Percentiles rank a stretch among this genome's conserved stretches.
phyloP scores from a whole-genome alignment of 345 rosid genomes.

The Aquilaria yunnanensis region DNA sequence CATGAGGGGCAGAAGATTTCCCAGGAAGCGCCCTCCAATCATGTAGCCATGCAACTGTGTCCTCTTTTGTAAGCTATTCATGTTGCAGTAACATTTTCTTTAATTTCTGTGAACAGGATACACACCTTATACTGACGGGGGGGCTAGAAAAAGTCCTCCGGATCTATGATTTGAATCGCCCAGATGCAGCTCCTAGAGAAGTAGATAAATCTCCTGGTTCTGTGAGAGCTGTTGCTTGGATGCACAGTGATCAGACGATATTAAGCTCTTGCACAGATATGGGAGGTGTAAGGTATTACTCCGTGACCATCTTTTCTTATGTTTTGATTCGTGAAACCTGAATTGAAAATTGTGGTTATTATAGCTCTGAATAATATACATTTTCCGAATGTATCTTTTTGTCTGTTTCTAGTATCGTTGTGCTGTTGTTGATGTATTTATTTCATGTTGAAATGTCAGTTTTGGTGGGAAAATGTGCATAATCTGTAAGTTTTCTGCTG shows the following conservation, averaged over 20 bases:
- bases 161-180: conserved; percentile 77
- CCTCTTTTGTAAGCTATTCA: background rate
- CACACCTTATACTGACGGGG: conserved; percentile 84
- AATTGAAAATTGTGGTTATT: too few relatives aligned
- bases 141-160: conserved; percentile 91
- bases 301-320: too few relatives aligned
- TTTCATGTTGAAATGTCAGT: too few relatives aligned
- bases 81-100: conserved; percentile 4
- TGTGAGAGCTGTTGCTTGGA: conserved; percentile 87
- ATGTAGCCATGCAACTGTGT: background rate
- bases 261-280: conserved; percentile 85
- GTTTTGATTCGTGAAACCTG: too few relatives aligned
- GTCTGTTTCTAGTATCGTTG: too few relatives aligned
- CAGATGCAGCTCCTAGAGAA: conserved; percentile 87
- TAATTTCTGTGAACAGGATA: conserved; percentile 44
- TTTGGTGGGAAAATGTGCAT: too few relatives aligned
- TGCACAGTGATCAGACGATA: conserved; percentile 94
- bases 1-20: background rate
- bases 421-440: too few relatives aligned
- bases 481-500: too few relatives aligned
- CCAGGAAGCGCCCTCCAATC: background rate
- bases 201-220: conserved; percentile 86
- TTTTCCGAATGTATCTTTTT: too few relatives aligned
- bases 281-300: conserved; percentile 77
- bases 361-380: too few relatives aligned